Evolutionary conservation across 371 early-diverging fungal species (phyloP), one percentile per base, ranked within the genome.

Genomic region (Circinella umbellata): DNA sequence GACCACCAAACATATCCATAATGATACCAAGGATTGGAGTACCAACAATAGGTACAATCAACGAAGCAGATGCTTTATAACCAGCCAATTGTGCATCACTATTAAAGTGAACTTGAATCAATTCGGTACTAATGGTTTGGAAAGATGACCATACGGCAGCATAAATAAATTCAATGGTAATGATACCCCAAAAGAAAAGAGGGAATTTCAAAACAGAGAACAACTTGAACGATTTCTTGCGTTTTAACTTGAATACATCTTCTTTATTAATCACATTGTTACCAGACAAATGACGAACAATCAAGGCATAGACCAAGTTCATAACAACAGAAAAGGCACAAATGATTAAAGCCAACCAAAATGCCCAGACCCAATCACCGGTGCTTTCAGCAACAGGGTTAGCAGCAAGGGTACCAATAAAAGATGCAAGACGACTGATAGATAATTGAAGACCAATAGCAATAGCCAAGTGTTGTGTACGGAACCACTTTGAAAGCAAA

Each of bases 141-240:
- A 88, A 87, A 9, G 84, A 77, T 1, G 85, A 84, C 89, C 87
- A 87, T 1, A 83, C 86, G 9, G 84, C 82, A 13, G 85, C 87
- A 63, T 85, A 76, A 20, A 87, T 76, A 47, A 88, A 82, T 57
- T 80, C 80, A 51, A 78, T 80, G n/a, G 75, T 46, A 18, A 83
- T 79, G 37, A 86, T 82, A 34, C 78, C 69, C 87, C 87, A 88
- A 61, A 74, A 87, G 15, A 76, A 73, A 11, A 69, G 63, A 4
- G 89, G 86, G 68, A 88, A 84, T 51, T 80, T 77, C 47, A 82
- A 63, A 0, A 87, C 60, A 4, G 78, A 75, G 38, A 76, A 73
- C 69, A 76, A 75, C 46, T 78, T 75, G 71, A 88, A 86, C 0
- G 76, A 61, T 47, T 78, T 79, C 36, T 80, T 81, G 46, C 64